Percentiles rank a stretch among this genome's conserved stretches.
phyloP scores from a whole-genome alignment of 2,329 filamentous ascomycete genomes.

The Hypoxylon sp. region DNA sequence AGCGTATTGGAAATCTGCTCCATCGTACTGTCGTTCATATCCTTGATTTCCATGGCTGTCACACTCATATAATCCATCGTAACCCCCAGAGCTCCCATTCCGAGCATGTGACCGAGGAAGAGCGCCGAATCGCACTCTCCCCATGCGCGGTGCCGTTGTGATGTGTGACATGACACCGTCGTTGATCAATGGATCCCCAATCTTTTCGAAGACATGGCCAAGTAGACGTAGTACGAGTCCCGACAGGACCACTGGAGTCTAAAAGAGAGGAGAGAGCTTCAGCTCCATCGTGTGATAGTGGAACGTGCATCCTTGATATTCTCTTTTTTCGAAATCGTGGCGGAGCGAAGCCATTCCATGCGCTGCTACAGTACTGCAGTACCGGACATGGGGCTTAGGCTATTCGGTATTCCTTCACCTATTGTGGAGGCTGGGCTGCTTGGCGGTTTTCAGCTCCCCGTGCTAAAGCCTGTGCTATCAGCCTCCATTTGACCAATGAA shows the following conservation, averaged over 20 bases:
- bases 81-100: constrained; percentile 19
- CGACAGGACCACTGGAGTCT: background rate
- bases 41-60: constrained; percentile 6
- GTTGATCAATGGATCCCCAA: constrained; percentile 10
- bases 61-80: constrained; percentile 22
- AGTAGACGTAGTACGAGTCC: constrained; percentile 1
- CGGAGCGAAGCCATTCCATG: constrained; percentile 21
- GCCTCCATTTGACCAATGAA: constrained; percentile 11
- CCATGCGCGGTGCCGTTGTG: constrained; percentile 24
- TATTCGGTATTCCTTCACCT: constrained; percentile 15
- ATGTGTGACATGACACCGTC: constrained; percentile 41
- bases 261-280: constrained; percentile 8
- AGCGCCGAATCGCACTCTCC: constrained; percentile 27
- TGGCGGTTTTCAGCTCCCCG: constrained; percentile 31
- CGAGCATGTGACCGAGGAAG: constrained; percentile 28
- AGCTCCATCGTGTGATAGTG: constrained; percentile 7
- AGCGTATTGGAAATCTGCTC: constrained; percentile 7
- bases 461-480: constrained; percentile 6
- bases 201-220: constrained; percentile 3
- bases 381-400: constrained; percentile 20
- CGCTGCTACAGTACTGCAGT: constrained; percentile 8
- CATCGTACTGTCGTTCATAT: constrained; percentile 21
- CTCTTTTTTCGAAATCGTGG: constrained; percentile 12
- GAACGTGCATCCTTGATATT: constrained; percentile 26
- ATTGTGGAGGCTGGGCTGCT: constrained; percentile 19